Percentiles rank a stretch among this genome's conserved stretches.
Conservation (phyloP, 73 alveolate species). For the Stentor coeruleus region DNA sequence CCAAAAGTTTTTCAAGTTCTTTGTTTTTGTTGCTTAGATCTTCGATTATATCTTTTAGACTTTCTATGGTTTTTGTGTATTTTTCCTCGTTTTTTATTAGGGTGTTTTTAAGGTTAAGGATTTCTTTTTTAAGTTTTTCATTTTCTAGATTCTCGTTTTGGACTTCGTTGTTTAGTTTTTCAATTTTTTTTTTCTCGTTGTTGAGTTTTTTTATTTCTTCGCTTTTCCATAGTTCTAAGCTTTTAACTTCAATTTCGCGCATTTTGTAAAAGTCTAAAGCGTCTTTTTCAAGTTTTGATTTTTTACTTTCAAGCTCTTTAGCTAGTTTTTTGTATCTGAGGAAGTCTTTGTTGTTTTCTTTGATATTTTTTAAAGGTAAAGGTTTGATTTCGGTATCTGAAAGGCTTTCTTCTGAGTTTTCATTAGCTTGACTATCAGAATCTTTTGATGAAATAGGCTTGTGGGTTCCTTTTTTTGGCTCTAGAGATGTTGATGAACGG, state of each 20-base stretch:
- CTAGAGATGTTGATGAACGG: background rate
- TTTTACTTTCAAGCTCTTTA: background rate
- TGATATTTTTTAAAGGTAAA: background rate
- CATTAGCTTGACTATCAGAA: too few species aligned
- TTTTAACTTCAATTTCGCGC: background rate
- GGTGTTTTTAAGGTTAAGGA: conserved; percentile 74
- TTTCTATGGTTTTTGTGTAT: conserved; percentile 80
- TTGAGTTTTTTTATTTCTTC: conserved; percentile 58
- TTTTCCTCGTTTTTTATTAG: conserved; percentile 75
- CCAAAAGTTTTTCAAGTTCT: conserved; percentile 52
- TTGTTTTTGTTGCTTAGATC: conserved; percentile 68
- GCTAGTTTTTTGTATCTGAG: background rate
- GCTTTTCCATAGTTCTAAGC: background rate
- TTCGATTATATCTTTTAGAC: conserved; percentile 75
- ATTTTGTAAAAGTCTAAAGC: background rate
- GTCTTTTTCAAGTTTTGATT: background rate
- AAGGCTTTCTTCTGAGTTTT: background rate
- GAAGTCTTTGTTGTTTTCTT: background rate
- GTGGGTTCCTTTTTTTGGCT: background rate
- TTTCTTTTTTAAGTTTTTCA: conserved; percentile 75
- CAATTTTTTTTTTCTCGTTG: conserved; percentile 55
- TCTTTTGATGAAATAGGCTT: background rate
- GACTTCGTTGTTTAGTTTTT: conserved; percentile 45
- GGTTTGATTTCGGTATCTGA: background rate
- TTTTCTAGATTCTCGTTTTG: conserved; percentile 87